Evolutionary conservation across 495 filamentous ascomycete genomes (phyloP).

Genomic region (Podospora pseudopauciseta): DNA sequence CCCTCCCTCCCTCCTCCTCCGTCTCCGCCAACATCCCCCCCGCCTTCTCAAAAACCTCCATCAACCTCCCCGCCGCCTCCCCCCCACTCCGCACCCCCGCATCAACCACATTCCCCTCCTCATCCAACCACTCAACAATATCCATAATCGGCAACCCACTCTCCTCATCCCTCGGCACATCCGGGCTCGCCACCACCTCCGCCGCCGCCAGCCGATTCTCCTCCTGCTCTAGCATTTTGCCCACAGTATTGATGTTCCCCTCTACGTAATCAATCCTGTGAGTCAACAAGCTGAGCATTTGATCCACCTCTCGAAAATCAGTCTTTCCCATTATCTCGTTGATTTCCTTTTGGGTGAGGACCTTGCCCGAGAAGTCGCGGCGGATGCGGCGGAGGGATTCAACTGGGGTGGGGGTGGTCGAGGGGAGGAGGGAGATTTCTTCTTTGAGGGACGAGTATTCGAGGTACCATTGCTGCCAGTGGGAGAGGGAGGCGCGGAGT

Average conservation of each 20-base stretch:
- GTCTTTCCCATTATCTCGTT: slow-evolving; percentile 60
- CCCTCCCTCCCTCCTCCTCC: slow-evolving; percentile 15
- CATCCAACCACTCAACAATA: slow-evolving; percentile 88
- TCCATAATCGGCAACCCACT: slow-evolving; percentile 70
- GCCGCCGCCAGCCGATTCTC: slow-evolving; percentile 63
- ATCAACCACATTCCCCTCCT: slow-evolving; percentile 79
- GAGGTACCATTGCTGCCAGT: slow-evolving; percentile 86
- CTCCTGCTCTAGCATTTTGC: slow-evolving; percentile 62
- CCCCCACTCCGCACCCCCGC: slow-evolving; percentile 58
- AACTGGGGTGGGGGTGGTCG: slow-evolving; percentile 49
- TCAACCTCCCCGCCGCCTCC: slow-evolving; percentile 56
- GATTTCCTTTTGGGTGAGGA: slow-evolving; percentile 54
- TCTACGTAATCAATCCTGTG: slow-evolving; percentile 84
- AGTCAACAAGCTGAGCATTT: slow-evolving; percentile 67
- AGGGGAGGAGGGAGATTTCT: slow-evolving; percentile 55
- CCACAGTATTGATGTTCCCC: slow-evolving; percentile 66
- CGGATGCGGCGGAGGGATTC: slow-evolving; percentile 42
- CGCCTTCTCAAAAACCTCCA: slow-evolving; percentile 66
- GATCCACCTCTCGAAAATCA: slow-evolving; percentile 45
- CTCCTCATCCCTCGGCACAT: slow-evolving; percentile 55
- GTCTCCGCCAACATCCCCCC: slow-evolving; percentile 40
- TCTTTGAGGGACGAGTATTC: slow-evolving; percentile 89
- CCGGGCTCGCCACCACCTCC: slow-evolving; percentile 42
- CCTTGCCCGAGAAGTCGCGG: slow-evolving; percentile 40
- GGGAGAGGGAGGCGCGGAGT: slow-evolving; percentile 69